These are phyloP conservation scores for Colletotrichum orbiculare DNA, from an alignment of 2,329 filamentous ascomycete genomes.

Conservation along the genomic window DNA sequence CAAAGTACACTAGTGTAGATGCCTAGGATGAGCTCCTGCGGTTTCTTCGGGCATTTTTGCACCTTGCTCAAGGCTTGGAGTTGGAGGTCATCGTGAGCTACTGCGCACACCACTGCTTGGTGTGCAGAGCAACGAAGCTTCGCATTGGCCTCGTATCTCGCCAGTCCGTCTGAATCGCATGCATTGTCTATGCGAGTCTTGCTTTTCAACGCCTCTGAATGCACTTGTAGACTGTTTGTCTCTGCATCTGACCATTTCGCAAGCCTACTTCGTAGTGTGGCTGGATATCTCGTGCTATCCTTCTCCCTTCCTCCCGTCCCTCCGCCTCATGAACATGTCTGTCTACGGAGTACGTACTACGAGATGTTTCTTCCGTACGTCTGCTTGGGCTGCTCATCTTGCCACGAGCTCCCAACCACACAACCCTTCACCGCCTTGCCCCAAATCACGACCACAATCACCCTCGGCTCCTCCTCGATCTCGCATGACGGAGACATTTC, in stretches of 20 bases:
- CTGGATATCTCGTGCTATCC: conserved; percentile 8
- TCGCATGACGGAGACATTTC: conserved; percentile 23
- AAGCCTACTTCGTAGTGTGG: not conserved
- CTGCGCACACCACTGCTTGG: too few species aligned
- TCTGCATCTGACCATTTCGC: conserved; percentile 19
- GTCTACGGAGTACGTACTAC: too few species aligned
- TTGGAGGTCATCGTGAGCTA: too few species aligned
- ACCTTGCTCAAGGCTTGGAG: too few species aligned
- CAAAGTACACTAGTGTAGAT: too few species aligned
- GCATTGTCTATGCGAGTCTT: conserved; percentile 8
- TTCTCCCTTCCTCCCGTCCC: not conserved
- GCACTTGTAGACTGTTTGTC: conserved; percentile 17
- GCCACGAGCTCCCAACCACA: not conserved
- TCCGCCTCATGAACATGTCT: not conserved
- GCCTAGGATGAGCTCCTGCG: too few species aligned
- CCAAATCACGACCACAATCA: not conserved
- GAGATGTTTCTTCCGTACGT: not conserved
- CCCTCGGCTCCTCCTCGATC: conserved; percentile 1
- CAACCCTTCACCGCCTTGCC: not conserved
- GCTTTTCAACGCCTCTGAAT: conserved; percentile 6
- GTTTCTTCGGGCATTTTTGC: too few species aligned
- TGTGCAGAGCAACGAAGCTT: too few species aligned
- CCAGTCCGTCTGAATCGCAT: not conserved
- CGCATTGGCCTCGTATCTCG: too few species aligned
- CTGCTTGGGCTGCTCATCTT: too few species aligned